Base-by-base conservation (phyloP, 2,329 filamentous ascomycete genomes). In the Malbranchea zuffiana region DNA sequence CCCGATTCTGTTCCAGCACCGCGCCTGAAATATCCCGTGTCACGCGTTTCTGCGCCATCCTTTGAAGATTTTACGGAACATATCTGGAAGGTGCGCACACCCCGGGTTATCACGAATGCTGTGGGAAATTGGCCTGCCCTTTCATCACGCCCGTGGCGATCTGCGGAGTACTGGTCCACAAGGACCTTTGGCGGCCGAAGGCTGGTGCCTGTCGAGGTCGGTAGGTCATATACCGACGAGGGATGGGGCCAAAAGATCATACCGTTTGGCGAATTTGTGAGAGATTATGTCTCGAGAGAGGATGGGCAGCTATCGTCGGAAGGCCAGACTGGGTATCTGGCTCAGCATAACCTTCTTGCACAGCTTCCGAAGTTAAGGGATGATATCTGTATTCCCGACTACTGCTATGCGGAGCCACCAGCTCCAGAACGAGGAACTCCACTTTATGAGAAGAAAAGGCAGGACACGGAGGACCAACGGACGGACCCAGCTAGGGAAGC, bases 171-270 rank as follows among this genome's bases (percentile, higher is more conserved):
- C 56, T 75, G 94, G 39, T 66, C 85, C 7, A 68, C 73, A 7
- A 71, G 67, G 38, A 95, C 87, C 0, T 75, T 94, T 23, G 72
- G 67, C 2, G 90, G 90, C 0, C 68, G 78, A 20, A 71, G 90
- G 7, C 70, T 94, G 0, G 82, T 96, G 0, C 88, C 88, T 0
- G 72, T 95, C 3, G 87, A 96, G 56, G 59, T 90, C 2, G 88
- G 90, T 0, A 68, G 82, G 31, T 90, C 81, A 52, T 98, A 96
- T 53, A 87, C 85, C 1, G 85, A 94, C 45, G 72, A 74, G 13
- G 79, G 69, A 15, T 95, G 88, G 87, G 77, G 78, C 0, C 88
- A 96, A 57, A 72, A 76, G 37, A 75, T 96, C 17, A 72, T 93
- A 32, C 66, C 74, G 0, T 92, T 96, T 49, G 61, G 64, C 4